Percentiles rank a stretch among this genome's conserved stretches.
Conservation (phyloP, 768 basidiomycete genomes). For the Coprinellus micaceus region DNA sequence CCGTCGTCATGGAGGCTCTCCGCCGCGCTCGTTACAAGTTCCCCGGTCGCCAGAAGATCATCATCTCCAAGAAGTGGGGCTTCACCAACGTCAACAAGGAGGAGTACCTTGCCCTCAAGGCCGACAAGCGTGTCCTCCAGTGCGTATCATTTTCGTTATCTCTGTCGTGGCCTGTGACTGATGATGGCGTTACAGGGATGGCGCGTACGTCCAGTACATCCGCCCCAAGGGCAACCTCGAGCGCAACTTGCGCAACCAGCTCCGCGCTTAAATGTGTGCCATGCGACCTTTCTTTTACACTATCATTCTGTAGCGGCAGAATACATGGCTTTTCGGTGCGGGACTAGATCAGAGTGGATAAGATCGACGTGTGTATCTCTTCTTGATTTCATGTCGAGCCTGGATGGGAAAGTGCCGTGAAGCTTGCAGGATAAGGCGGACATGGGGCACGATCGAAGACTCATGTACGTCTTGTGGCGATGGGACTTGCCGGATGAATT, state of each 20-base stretch:
- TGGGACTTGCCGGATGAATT: slow-evolving; percentile 10
- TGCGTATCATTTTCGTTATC: slow-evolving; percentile 38
- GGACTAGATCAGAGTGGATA: no score
- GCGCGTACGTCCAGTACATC: slow-evolving; percentile 94
- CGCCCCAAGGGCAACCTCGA: slow-evolving; percentile 83
- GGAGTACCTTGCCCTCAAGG: slow-evolving; percentile 86
- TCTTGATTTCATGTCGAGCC: no score
- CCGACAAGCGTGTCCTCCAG: slow-evolving; percentile 86
- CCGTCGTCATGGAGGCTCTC: slow-evolving; percentile 93
- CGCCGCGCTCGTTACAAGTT: slow-evolving; percentile 99
- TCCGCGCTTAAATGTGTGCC: slow-evolving; percentile 53
- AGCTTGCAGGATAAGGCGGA: no score
- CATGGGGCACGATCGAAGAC: neutral
- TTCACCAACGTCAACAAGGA: slow-evolving; percentile 93
- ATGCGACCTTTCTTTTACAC: slow-evolving; percentile 15
- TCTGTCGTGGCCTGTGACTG: neutral
- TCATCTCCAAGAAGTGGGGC: slow-evolving; percentile 97
- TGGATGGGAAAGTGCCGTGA: neutral
- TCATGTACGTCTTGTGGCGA: slow-evolving; percentile 7
- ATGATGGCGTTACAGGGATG: slow-evolving; percentile 55
- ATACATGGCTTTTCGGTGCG: no score
- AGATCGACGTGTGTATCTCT: no score
- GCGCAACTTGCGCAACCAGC: slow-evolving; percentile 79
- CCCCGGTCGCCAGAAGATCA: slow-evolving; percentile 98
- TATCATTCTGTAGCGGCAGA: no score